Conservation (phyloP, 495 filamentous ascomycete genomes). For the Penicillium verhagenii region DNA sequence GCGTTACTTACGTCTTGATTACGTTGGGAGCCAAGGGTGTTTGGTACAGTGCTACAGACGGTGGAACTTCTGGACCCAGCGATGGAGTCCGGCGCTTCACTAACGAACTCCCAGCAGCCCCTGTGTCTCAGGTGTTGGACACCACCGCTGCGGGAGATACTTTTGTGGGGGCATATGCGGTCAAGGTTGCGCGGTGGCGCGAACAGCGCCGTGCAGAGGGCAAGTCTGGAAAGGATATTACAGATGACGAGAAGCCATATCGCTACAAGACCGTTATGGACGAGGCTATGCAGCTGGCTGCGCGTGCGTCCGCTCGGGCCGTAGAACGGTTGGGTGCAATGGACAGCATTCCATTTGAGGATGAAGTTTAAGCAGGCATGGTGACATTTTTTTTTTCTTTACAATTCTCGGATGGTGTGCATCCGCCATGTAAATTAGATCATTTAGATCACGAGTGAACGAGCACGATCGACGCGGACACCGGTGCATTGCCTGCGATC, state of each 20-base stretch:
- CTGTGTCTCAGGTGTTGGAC: conserved; percentile 72
- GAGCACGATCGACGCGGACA: not conserved
- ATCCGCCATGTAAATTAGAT: conserved; percentile 7
- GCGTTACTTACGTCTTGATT: conserved; percentile 74
- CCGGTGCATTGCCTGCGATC: not conserved
- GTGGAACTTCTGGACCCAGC: conserved; percentile 37
- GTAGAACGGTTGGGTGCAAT: conserved; percentile 81
- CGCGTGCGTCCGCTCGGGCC: conserved; percentile 69
- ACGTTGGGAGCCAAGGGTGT: conserved; percentile 80
- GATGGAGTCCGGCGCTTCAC: conserved; percentile 36
- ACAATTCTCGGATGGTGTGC: no score
- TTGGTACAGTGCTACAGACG: conserved; percentile 51
- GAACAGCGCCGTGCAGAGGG: conserved; percentile 34
- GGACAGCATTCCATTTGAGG: conserved; percentile 82
- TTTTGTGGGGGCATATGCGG: conserved; percentile 86
- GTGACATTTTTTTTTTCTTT: not conserved
- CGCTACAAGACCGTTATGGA: conserved; percentile 52
- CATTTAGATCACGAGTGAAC: not conserved
- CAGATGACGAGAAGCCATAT: conserved; percentile 41
- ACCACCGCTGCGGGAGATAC: conserved; percentile 95
- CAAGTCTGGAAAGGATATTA: conserved; percentile 33
- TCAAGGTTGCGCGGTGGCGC: conserved; percentile 53
- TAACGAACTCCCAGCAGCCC: conserved; percentile 51
- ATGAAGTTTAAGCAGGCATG: conserved; percentile 56
- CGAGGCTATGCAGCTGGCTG: conserved; percentile 64